Base-by-base conservation (phyloP, 345 rosid genomes). In the Populus simonii region DNA sequence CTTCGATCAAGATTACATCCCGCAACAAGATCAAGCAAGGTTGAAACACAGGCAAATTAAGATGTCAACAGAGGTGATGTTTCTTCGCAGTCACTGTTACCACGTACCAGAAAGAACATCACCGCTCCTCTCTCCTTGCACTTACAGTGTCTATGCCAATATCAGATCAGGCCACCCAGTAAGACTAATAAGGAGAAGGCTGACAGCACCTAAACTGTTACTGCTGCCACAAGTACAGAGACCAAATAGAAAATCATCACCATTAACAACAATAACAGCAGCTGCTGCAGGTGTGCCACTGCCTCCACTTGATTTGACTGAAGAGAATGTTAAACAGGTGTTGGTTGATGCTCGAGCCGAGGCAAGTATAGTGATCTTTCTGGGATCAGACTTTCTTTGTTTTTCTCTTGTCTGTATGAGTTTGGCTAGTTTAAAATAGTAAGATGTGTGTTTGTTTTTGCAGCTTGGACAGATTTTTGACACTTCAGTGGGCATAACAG, bases 381-480 rank as follows among this genome's bases (percentile, higher is more conserved):
- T 41, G 12, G 27, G 6, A 20, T 20, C 10, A 57, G 17, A 55
- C 38, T 35, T 18, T 31, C 31, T 66, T 66, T 31, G 17, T 66
- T 17, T 29, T 66, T 66, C 13, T 57, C 16, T 61, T 61, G 66
- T 61, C 15, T n/a, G 29, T 61, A 27, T n/a, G 66, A 61, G 29
- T 8, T 61, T 61, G 25, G 25, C 51, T 23, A 16, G 0, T 25
- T 0, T 4, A 25, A 68, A 69, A 12, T 15, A 6, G 16, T 29
- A 43, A 8, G 43, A 36, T 53, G 41, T 17, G 61, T 68, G 13
- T n/a, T 36, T 68, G 13, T 39, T 47, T 39, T 66, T 61, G 86
- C 92, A 92, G 96, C 87, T 93, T 47, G 95, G 86, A 33, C 97
- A 92, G 82, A 83, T 94, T 9, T 94, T 94, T 65, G 98, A 94